A percentile compares a stretch with the other conserved stretches of the same genome.
phyloP scores from a whole-genome alignment of 2,329 filamentous ascomycete species.

The Tolypocladium endophyticum region DNA sequence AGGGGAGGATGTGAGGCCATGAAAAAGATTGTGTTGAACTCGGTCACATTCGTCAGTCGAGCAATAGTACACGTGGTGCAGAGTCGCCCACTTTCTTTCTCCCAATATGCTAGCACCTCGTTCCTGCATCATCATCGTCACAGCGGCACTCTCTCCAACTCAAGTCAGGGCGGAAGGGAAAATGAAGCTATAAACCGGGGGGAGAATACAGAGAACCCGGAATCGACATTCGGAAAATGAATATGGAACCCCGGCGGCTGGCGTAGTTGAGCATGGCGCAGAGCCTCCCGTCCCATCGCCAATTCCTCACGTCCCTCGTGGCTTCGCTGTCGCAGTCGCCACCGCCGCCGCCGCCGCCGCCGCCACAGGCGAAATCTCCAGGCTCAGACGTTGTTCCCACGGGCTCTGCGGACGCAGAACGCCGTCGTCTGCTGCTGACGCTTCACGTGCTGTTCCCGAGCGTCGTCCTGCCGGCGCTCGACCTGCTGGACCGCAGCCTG shows the following conservation, averaged over 20 bases:
- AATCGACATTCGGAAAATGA: not conserved
- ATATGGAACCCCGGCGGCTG: not conserved
- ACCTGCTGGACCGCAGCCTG: conserved; percentile 71
- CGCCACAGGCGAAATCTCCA: not conserved
- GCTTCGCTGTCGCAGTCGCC: conserved; percentile 22
- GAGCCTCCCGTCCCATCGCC: conserved; percentile 21
- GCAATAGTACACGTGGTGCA: not conserved
- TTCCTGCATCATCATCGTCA: not conserved
- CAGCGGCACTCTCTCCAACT: not conserved
- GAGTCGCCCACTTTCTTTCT: not conserved
- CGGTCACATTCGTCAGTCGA: not conserved
- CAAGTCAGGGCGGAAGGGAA: not conserved
- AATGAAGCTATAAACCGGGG: not conserved
- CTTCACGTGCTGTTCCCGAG: conserved; percentile 79
- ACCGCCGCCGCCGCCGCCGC: conserved; percentile 6
- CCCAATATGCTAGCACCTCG: not conserved
- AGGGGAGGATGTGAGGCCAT: not conserved
- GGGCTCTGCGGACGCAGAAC: not conserved
- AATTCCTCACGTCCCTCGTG: conserved; percentile 39
- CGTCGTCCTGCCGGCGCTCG: conserved; percentile 72
- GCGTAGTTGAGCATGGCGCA: not conserved
- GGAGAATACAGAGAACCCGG: not conserved
- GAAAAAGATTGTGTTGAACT: not conserved
- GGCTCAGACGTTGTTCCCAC: not conserved
- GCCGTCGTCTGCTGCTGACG: conserved; percentile 54